phyloP scores from a whole-genome alignment of 805 yeast genomes.

The Yamadazyma scolyti region DNA sequence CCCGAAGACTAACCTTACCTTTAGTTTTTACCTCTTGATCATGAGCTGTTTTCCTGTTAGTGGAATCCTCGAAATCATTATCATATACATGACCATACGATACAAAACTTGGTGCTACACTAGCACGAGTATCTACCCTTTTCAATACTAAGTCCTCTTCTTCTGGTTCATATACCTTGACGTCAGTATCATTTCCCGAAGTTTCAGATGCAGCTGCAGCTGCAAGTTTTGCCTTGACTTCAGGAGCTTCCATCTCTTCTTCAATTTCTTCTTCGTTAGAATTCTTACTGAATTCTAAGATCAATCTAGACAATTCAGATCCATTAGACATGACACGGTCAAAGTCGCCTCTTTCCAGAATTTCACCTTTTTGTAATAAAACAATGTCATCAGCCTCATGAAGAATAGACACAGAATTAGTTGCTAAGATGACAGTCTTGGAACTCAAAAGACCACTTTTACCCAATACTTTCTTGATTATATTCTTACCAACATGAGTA shows the following conservation, averaged over 20 bases:
- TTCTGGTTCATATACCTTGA: constrained; percentile 1
- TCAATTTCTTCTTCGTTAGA: constrained; percentile 12
- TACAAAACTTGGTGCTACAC: constrained; percentile 25
- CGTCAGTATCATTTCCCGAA: constrained; percentile 11
- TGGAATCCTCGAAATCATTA: constrained; percentile 21
- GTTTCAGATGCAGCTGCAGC: constrained; percentile 16
- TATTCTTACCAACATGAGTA: constrained; percentile 37
- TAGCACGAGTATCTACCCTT: constrained; percentile 7
- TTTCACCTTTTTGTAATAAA: constrained; percentile 24
- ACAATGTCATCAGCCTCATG: constrained; percentile 31
- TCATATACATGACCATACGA: constrained; percentile 32
- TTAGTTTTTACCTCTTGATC: constrained; percentile 24
- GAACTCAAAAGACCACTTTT: constrained; percentile 28
- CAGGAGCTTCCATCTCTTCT: constrained; percentile 14
- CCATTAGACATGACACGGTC: constrained; percentile 39
- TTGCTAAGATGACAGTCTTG: constrained; percentile 35
- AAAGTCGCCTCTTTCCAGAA: constrained; percentile 46
- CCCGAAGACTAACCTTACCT: constrained; percentile 27
- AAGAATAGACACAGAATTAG: constrained; percentile 35
- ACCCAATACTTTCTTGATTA: constrained; percentile 28
- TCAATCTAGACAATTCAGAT: constrained; percentile 30
- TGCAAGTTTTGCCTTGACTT: constrained; percentile 6
- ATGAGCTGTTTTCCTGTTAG: constrained; percentile 16
- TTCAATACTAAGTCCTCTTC: constrained; percentile 13
- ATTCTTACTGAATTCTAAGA: constrained; percentile 27